Conservation (phyloP, 2,329 filamentous ascomycete genomes). For the Exophiala aquamarina region DNA sequence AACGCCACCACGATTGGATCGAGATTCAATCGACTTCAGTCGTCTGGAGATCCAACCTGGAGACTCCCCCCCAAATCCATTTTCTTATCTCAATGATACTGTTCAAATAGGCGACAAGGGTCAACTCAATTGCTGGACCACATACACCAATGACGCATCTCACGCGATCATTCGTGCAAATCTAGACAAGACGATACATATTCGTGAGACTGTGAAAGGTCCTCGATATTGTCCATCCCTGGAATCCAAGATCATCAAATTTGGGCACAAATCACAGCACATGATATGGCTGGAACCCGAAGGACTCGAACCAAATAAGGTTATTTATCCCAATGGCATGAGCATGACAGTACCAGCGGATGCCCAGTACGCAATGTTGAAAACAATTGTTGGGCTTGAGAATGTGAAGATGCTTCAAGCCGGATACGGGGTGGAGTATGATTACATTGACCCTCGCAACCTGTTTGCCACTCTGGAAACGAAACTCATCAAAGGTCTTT, state of each 20-base stretch:
- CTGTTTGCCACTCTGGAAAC: conserved; percentile 89
- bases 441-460: conserved; percentile 92
- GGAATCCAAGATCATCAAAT: conserved; percentile 90
- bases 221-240: conserved; percentile 94
- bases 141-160: conserved; percentile 78
- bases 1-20: conserved; percentile 84
- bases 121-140: conserved; percentile 83
- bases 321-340: conserved; percentile 94
- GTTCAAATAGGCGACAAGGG: conserved; percentile 69
- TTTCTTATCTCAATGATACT: conserved; percentile 81
- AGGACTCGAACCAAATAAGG: conserved; percentile 77
- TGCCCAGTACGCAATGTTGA: conserved; percentile 80
- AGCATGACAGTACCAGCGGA: conserved; percentile 94
- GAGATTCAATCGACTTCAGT: conserved; percentile 76
- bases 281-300: conserved; percentile 98
- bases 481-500: conserved; percentile 84
- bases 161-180: conserved; percentile 85
- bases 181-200: conserved; percentile 94
- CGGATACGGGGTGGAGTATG: conserved; percentile 96
- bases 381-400: conserved; percentile 83
- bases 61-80: conserved; percentile 82
- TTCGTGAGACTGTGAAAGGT: conserved; percentile 90
- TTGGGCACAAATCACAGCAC: conserved; percentile 75
- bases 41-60: conserved; percentile 72
- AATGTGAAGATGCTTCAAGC: conserved; percentile 89